A percentile compares a stretch with the other conserved stretches of the same genome.
phyloP scores from a whole-genome alignment of 2,329 filamentous ascomycete genomes.

The Aspergillus sergii region DNA sequence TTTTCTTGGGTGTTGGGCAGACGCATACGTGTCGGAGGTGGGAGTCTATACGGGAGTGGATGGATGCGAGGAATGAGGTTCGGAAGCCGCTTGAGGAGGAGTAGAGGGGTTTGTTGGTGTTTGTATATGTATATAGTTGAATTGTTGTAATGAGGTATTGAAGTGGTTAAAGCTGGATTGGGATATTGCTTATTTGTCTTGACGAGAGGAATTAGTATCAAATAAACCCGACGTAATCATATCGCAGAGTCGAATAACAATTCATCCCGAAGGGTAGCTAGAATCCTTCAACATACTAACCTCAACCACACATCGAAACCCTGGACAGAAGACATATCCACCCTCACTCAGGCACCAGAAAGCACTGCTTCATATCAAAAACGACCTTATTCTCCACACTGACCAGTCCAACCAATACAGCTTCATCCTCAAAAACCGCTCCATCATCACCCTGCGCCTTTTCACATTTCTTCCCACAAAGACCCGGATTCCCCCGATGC shows the following conservation, averaged over 20 bases:
- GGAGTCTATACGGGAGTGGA: background rate
- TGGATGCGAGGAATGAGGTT: background rate
- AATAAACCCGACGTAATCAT: background rate
- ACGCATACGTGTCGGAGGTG: background rate
- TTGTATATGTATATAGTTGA: background rate
- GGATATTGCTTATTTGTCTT: too few relatives aligned
- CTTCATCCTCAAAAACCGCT: too few relatives aligned
- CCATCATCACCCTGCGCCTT: too few relatives aligned
- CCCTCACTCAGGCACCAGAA: background rate
- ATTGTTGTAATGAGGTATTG: background rate
- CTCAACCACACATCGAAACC: too few relatives aligned
- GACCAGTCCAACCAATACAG: background rate
- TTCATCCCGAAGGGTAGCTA: fast-evolving
- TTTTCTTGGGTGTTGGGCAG: background rate
- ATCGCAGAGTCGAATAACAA: background rate
- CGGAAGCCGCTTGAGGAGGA: background rate
- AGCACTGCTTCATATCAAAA: background rate
- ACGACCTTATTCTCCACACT: background rate
- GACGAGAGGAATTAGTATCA: too few relatives aligned
- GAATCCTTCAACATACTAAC: fast-evolving
- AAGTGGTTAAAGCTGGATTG: fast-evolving
- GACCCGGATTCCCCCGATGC: too few relatives aligned
- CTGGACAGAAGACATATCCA: too few relatives aligned
- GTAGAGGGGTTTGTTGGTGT: background rate
- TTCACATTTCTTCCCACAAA: too few relatives aligned